phyloP scores from a whole-genome alignment of 192 early-diverging fungal species.

The Paraglomus brasilianum region DNA sequence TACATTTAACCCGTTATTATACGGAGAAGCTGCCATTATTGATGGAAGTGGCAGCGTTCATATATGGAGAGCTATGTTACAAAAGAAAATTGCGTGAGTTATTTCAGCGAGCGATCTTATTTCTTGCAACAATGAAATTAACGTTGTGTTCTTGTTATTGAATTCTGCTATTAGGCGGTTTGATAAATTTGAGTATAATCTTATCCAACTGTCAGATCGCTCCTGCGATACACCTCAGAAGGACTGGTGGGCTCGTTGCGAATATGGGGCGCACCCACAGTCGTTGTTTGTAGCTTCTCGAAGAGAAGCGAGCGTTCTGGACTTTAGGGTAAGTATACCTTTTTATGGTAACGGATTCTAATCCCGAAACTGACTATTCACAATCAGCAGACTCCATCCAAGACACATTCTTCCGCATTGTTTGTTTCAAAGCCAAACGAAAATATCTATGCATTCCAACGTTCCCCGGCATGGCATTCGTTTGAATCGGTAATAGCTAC shows the following conservation, averaged over 20 bases:
- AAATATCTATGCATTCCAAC: conserved; percentile 26
- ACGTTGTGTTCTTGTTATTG: background rate
- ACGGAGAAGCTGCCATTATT: conserved; percentile 27
- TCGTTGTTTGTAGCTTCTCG: conserved; percentile 19
- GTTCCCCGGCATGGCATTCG: background rate
- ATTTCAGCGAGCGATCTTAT: background rate
- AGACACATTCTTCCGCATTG: background rate
- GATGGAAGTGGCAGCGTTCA: conserved; percentile 19
- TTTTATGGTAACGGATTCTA: background rate
- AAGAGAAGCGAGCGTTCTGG: background rate
- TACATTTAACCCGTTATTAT: conserved; percentile 26
- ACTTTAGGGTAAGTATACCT: conserved; percentile 26
- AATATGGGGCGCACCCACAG: conserved; percentile 27
- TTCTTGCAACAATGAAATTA: background rate
- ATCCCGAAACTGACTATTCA: background rate
- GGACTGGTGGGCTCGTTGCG: conserved; percentile 5
- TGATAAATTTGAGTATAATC: background rate
- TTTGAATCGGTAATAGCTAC: conserved; percentile 18
- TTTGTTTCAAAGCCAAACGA: background rate
- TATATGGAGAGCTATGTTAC: conserved; percentile 8
- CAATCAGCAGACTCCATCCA: background rate
- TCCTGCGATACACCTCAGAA: background rate
- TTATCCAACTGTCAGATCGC: background rate
- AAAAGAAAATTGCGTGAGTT: conserved; percentile 10
- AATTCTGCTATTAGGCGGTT: background rate